Conservation (phyloP, 345 rosid species). For the Populus tremula region DNA sequence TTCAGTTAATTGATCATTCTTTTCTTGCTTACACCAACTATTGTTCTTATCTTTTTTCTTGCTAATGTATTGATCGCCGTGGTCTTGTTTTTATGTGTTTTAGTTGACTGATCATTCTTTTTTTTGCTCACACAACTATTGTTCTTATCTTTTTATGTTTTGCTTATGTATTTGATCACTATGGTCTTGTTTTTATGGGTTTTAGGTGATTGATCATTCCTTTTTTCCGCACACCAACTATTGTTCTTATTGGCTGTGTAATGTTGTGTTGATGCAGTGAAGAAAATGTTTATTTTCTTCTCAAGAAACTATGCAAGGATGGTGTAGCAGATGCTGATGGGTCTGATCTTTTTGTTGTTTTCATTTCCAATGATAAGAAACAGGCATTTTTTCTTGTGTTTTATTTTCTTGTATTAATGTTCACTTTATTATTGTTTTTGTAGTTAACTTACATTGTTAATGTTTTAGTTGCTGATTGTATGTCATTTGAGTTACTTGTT, state of each 20-base stretch:
- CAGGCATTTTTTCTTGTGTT: slow-evolving; percentile 48
- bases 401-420: background rate
- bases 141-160: no score
- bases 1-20: no score
- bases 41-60: no score
- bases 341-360: slow-evolving; percentile 67
- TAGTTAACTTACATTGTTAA: background rate
- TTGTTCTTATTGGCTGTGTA: background rate
- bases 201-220: background rate
- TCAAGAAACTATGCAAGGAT: slow-evolving; percentile 54
- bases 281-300: slow-evolving; percentile 76
- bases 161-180: no score
- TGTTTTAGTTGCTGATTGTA: background rate
- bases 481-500: background rate
- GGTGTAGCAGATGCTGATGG: slow-evolving; percentile 53
- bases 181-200: background rate
- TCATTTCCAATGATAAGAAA: slow-evolving; percentile 83
- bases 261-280: slow-evolving; percentile 39
- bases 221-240: background rate
- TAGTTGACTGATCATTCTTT: no score
- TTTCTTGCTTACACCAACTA: no score
- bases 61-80: no score
- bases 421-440: background rate
- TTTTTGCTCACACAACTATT: no score
- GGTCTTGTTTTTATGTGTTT: no score